phyloP scores from a whole-genome alignment of 352 stramenopile species.

The Phytophthora syringae region DNA sequence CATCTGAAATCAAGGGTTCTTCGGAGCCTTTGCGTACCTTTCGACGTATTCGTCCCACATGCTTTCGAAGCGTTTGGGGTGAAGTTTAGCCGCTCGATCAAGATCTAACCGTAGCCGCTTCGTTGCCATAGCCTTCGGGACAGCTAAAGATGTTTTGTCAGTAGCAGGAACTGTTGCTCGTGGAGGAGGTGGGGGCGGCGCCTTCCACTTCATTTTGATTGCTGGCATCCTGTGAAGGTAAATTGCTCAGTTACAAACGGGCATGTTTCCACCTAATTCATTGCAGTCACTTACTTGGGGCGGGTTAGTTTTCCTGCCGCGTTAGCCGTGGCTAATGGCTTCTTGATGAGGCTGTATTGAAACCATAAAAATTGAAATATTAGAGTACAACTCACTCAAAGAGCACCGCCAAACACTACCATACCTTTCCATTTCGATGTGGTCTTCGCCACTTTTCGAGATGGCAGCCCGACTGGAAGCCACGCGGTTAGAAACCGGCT shows the following conservation, averaged over 20 bases:
- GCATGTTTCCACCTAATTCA: background rate
- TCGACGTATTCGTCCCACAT: slow-evolving; percentile 83
- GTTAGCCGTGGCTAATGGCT: slow-evolving; percentile 4
- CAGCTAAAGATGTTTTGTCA: slow-evolving; percentile 20
- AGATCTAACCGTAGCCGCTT: slow-evolving; percentile 41
- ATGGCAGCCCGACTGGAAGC: slow-evolving; percentile 26
- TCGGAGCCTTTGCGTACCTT: slow-evolving; percentile 37
- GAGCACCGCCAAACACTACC: background rate
- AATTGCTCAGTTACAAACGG: slow-evolving; percentile 1
- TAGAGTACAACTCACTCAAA: background rate
- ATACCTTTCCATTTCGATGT: slow-evolving; percentile 55
- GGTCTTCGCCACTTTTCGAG: slow-evolving; percentile 34
- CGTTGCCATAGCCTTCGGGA: slow-evolving; percentile 13
- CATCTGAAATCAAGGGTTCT: background rate
- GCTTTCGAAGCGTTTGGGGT: slow-evolving; percentile 76
- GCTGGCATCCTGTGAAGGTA: slow-evolving; percentile 52
- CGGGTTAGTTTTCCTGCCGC: slow-evolving; percentile 11
- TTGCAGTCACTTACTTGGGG: slow-evolving; percentile 18
- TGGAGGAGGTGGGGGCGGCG: slow-evolving; percentile 19
- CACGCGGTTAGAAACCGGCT: slow-evolving; percentile 28
- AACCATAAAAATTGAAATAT: background rate
- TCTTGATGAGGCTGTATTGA: slow-evolving; percentile 23
- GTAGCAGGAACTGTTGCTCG: slow-evolving; percentile 3
- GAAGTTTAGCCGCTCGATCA: slow-evolving; percentile 46
- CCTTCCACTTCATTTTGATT: slow-evolving; percentile 75